These are phyloP conservation scores for Botrytis paeoniae DNA, from an alignment of 2,329 filamentous ascomycete genomes.

Conservation along the genomic window DNA sequence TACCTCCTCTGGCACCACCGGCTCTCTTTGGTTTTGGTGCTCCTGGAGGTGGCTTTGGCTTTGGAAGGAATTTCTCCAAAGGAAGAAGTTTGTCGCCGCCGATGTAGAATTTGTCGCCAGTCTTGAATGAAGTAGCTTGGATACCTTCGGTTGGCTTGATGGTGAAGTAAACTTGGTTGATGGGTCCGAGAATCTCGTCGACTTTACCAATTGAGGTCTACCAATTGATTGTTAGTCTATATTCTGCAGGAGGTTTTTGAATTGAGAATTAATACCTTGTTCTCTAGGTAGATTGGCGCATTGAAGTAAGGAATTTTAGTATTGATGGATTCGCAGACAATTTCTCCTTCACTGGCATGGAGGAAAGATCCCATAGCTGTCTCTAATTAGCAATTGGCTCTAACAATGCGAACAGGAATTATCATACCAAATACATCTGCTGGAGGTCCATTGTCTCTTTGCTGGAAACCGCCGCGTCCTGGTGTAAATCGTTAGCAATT, in stretches of 20 bases:
- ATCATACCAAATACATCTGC: slow-evolving; percentile 55
- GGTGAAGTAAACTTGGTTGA: slow-evolving; percentile 98
- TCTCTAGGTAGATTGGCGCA: slow-evolving; percentile 97
- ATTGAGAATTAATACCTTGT: slow-evolving; percentile 61
- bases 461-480: slow-evolving; percentile 62
- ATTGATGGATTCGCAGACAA: slow-evolving; percentile 95
- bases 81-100: slow-evolving; percentile 91
- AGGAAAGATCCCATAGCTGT: slow-evolving; percentile 90
- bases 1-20: slow-evolving; percentile 55
- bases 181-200: slow-evolving; percentile 94
- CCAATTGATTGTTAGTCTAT: slow-evolving; percentile 12
- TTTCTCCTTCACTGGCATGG: slow-evolving; percentile 94
- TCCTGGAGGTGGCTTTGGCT: slow-evolving; percentile 73
- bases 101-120: slow-evolving; percentile 97
- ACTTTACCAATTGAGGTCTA: slow-evolving; percentile 90
- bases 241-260: no score
- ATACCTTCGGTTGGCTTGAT: slow-evolving; percentile 97
- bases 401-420: not conserved
- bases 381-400: slow-evolving; percentile 24
- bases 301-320: slow-evolving; percentile 98
- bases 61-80: slow-evolving; percentile 93
- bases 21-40: slow-evolving; percentile 68
- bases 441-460: slow-evolving; percentile 60
- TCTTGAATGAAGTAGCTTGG: slow-evolving; percentile 89
- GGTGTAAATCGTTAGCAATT: slow-evolving; percentile 32